A percentile compares a stretch with the other conserved stretches of the same genome.
phyloP scores from a whole-genome alignment of 2,329 filamentous ascomycete genomes.

The Acrodontium crateriforme region DNA sequence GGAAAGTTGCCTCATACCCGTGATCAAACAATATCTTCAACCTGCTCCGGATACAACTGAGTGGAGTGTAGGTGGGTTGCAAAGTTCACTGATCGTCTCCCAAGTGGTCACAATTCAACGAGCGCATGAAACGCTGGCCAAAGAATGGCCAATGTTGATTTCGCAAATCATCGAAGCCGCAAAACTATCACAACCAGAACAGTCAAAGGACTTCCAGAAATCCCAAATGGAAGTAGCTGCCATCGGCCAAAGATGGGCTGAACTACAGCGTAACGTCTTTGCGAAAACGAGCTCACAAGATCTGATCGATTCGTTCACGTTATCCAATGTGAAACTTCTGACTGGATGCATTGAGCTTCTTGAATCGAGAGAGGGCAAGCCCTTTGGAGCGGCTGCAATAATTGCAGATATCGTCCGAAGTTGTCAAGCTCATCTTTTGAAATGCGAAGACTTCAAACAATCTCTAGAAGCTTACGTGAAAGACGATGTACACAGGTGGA shows the following conservation, averaged over 20 bases:
- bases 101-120: conserved; percentile 11
- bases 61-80: conserved; percentile 37
- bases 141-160: conserved; percentile 50
- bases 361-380: conserved; percentile 46
- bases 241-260: conserved; percentile 50
- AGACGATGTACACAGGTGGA: conserved; percentile 42
- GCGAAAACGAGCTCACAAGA: conserved; percentile 12
- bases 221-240: conserved; percentile 58
- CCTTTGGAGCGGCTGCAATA: conserved; percentile 48
- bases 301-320: conserved; percentile 13
- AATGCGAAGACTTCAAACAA: conserved; percentile 29
- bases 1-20: conserved; percentile 35
- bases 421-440: conserved; percentile 27
- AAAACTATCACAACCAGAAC: conserved; percentile 63
- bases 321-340: conserved; percentile 31
- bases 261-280: conserved; percentile 34
- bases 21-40: conserved; percentile 40
- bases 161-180: conserved; percentile 51
- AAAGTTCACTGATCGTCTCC: conserved; percentile 31
- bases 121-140: conserved; percentile 28
- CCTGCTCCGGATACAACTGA: conserved; percentile 30
- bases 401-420: conserved; percentile 39
- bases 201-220: conserved; percentile 59
- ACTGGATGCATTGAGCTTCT: conserved; percentile 37
- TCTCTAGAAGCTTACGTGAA: conserved; percentile 34